A percentile compares a stretch with the other conserved stretches of the same genome.
These are phyloP conservation scores for Bipolaris gigantea DNA, from an alignment of 2,329 filamentous ascomycete genomes.

Conservation along the genomic window DNA sequence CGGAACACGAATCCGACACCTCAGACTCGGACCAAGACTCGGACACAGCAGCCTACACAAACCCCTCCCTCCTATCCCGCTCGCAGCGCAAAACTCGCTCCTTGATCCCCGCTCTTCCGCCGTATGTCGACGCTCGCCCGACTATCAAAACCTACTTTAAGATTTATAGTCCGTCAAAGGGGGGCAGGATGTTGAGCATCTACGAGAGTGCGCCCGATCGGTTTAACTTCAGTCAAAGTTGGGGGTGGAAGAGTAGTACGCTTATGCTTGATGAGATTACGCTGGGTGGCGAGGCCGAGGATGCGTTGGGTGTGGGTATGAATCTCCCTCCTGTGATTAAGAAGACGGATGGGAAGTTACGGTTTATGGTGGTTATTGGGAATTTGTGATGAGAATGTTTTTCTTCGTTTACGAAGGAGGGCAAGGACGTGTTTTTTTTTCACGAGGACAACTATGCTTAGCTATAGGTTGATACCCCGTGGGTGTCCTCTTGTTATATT, in stretches of 20 bases:
- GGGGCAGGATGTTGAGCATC: conserved; percentile 61
- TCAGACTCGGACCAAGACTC: conserved; percentile 32
- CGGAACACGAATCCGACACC: conserved; percentile 31
- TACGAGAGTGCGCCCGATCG: conserved; percentile 61
- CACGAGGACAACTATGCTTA: no score
- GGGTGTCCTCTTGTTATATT: no score
- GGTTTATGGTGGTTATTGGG: conserved; percentile 64
- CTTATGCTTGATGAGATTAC: conserved; percentile 56
- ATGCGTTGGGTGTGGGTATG: conserved; percentile 8
- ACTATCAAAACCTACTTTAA: conserved; percentile 65
- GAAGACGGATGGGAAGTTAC: conserved; percentile 54
- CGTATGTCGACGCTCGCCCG: conserved; percentile 58
- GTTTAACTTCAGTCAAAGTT: conserved; percentile 63
- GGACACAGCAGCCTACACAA: conserved; percentile 25
- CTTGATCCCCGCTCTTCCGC: conserved; percentile 50
- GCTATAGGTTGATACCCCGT: no score
- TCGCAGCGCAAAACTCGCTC: conserved; percentile 23
- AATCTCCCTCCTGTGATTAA: conserved; percentile 22
- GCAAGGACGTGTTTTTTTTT: no score
- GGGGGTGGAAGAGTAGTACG: conserved; percentile 65
- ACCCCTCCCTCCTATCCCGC: conserved; percentile 28
- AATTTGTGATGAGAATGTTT: no score
- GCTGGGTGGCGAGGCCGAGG: conserved; percentile 25
- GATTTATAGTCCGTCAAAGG: conserved; percentile 61
- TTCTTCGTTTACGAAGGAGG: no score